Percentiles rank a stretch among this genome's conserved stretches.
Evolutionary conservation across 139 green algal genomes (phyloP).

Genomic region (Coccomyxa sp.): DNA sequence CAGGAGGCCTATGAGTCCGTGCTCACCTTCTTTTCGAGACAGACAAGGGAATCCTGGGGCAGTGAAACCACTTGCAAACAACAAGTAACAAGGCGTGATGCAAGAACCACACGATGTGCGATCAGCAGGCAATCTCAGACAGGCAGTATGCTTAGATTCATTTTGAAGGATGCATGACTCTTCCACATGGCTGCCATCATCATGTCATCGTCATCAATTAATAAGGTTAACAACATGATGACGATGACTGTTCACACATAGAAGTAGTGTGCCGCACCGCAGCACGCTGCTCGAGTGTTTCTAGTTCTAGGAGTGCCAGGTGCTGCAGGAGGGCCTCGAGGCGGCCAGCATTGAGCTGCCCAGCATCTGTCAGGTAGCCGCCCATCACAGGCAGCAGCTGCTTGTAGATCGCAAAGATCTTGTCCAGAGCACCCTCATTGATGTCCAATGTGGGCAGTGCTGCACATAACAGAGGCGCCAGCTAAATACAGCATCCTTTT

Average conservation of each 20-base stretch:
- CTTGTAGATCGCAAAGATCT: conserved; percentile 88
- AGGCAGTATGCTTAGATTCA: too few relatives aligned
- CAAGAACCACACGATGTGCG: too few relatives aligned
- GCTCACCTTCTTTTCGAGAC: too few relatives aligned
- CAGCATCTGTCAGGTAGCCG: conserved; percentile 82
- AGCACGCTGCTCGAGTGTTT: conserved; percentile 70
- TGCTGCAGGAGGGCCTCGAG: conserved; percentile 65
- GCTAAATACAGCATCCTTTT: neutral
- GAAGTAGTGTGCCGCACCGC: conserved; percentile 25
- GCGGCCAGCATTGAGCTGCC: conserved; percentile 52
- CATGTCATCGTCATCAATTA: too few relatives aligned
- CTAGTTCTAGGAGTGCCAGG: conserved; percentile 62
- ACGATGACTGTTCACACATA: too few relatives aligned
- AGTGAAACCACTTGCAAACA: too few relatives aligned
- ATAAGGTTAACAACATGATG: too few relatives aligned
- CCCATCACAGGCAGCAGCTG: conserved; percentile 68
- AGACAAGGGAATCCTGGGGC: too few relatives aligned
- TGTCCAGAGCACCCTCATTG: conserved; percentile 83
- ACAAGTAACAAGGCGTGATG: too few relatives aligned
- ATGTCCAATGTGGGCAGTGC: conserved; percentile 88
- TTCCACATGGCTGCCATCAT: too few relatives aligned
- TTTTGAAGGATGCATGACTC: too few relatives aligned
- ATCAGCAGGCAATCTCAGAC: too few relatives aligned
- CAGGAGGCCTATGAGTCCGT: neutral
- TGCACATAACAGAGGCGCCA: conserved; percentile 16